A percentile compares a stretch with the other conserved stretches of the same genome.
Conservation (phyloP, 2,329 filamentous ascomycete species). For the Beauveria pseudobassiana region DNA sequence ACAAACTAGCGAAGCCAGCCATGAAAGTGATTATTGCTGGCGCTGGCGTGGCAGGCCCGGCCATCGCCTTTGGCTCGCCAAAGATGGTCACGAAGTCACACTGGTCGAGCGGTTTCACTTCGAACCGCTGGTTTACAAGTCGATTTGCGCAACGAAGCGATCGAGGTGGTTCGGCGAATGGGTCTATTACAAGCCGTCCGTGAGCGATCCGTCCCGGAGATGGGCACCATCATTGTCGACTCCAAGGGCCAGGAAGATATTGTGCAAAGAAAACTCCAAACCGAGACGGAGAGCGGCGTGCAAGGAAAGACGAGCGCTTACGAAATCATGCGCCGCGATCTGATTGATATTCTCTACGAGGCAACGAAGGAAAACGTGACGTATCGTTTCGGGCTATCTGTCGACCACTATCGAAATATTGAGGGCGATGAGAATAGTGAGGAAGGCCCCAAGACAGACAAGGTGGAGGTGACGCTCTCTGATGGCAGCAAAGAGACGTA, state of each 20-base stretch:
- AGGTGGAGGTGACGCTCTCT: constrained; percentile 25
- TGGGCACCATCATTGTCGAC: constrained; percentile 40
- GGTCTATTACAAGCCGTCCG: constrained; percentile 29
- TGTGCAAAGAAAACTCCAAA: constrained; percentile 15
- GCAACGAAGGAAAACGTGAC: constrained; percentile 21
- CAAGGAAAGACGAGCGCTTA: constrained; percentile 44
- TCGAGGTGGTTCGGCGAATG: constrained; percentile 28
- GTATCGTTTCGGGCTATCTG: constrained; percentile 23
- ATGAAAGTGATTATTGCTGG: constrained; percentile 9
- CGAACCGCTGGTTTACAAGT: constrained; percentile 34
- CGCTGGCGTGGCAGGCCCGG: constrained; percentile 8
- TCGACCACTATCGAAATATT: constrained; percentile 23
- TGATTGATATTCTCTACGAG: constrained; percentile 42
- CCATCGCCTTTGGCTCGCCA: constrained; percentile 8
- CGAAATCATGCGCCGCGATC: constrained; percentile 50
- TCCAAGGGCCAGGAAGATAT: constrained; percentile 20
- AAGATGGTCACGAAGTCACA: constrained; percentile 16
- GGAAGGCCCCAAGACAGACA: constrained; percentile 21
- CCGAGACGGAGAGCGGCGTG: constrained; percentile 32
- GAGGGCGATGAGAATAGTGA: constrained; percentile 14
- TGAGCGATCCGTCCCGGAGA: constrained; percentile 35
- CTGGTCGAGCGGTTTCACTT: constrained; percentile 31
- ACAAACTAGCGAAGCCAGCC: background rate
- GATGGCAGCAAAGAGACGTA: constrained; percentile 34
- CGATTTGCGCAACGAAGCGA: constrained; percentile 33